Percentiles rank a stretch among this genome's conserved stretches.
Conservation (phyloP, 73 alveolate species). For the Paramecium sexaurelia region DNA sequence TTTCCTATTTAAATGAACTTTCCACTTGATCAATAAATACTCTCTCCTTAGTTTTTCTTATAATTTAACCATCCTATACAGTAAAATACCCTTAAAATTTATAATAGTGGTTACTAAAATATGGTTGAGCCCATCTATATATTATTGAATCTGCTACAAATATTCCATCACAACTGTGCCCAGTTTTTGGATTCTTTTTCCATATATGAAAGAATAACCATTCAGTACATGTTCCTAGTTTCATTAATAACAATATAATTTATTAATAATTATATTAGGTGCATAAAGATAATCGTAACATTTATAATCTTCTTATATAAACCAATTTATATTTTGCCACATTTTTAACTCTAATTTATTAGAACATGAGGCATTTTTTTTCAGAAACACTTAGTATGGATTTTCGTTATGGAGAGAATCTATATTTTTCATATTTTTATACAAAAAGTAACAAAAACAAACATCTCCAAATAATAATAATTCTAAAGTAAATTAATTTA, state of each 20-base stretch:
- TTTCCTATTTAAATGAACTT: background rate
- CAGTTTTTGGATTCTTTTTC: conserved; percentile 61
- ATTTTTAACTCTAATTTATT: too few species aligned
- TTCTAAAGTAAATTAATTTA: too few species aligned
- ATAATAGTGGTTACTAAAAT: conserved; percentile 48
- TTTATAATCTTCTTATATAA: background rate
- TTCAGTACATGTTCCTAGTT: conserved; percentile 51
- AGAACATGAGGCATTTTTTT: too few species aligned
- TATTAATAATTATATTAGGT: background rate
- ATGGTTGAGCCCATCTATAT: conserved; percentile 80
- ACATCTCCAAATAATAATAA: too few species aligned
- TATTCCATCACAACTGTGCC: conserved; percentile 42
- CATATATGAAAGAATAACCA: conserved; percentile 69
- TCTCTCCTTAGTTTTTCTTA: conserved; percentile 78
- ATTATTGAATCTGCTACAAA: conserved; percentile 78
- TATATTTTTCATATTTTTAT: too few species aligned
- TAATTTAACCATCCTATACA: conserved; percentile 71
- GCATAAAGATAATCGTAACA: background rate
- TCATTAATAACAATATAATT: background rate
- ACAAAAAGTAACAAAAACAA: too few species aligned
- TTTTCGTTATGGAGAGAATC: too few species aligned
- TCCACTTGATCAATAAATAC: conserved; percentile 51
- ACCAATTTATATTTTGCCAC: too few species aligned
- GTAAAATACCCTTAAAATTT: conserved; percentile 73
- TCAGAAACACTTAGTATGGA: too few species aligned